Conservation (phyloP, 2,329 filamentous ascomycete species). For the Chrysoporthe cubensis region DNA sequence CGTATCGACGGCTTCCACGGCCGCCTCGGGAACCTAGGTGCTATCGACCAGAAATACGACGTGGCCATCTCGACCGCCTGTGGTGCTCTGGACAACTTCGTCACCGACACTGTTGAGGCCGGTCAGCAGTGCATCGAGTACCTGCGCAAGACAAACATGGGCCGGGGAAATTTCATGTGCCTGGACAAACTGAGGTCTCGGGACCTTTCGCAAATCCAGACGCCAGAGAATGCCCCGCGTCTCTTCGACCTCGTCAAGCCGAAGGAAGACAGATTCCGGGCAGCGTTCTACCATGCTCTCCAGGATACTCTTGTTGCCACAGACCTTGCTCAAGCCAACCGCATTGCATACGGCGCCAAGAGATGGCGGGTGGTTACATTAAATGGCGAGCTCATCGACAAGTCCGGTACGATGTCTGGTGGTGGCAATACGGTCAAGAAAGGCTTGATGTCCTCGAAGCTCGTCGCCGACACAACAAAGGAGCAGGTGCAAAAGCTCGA, state of each 20-base stretch:
- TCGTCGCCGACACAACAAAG: conserved; percentile 82
- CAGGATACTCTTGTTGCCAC: conserved; percentile 93
- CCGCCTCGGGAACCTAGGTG: conserved; percentile 88
- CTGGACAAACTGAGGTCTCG: conserved; percentile 82
- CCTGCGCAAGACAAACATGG: conserved; percentile 94
- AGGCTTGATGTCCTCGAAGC: conserved; percentile 95
- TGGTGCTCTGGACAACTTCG: conserved; percentile 88
- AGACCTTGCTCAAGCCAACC: conserved; percentile 93
- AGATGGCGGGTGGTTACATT: conserved; percentile 97
- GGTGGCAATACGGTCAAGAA: conserved; percentile 89
- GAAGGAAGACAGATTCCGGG: conserved; percentile 83
- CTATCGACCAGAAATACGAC: conserved; percentile 93
- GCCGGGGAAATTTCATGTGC: conserved; percentile 95
- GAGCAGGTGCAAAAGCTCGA: conserved; percentile 90
- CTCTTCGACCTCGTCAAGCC: conserved; percentile 91
- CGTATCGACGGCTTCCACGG: conserved; percentile 98
- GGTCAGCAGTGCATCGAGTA: conserved; percentile 99
- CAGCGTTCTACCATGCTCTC: conserved; percentile 93
- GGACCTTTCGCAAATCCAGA: conserved; percentile 79
- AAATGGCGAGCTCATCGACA: conserved; percentile 94
- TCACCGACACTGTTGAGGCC: conserved; percentile 93
- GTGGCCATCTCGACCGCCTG: conserved; percentile 98
- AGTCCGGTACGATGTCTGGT: conserved; percentile 98
- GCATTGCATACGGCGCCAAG: conserved; percentile 91
- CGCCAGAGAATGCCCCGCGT: conserved; percentile 88